Base-by-base conservation (phyloP, 495 filamentous ascomycete species). In the Penicillium pancosmium region DNA sequence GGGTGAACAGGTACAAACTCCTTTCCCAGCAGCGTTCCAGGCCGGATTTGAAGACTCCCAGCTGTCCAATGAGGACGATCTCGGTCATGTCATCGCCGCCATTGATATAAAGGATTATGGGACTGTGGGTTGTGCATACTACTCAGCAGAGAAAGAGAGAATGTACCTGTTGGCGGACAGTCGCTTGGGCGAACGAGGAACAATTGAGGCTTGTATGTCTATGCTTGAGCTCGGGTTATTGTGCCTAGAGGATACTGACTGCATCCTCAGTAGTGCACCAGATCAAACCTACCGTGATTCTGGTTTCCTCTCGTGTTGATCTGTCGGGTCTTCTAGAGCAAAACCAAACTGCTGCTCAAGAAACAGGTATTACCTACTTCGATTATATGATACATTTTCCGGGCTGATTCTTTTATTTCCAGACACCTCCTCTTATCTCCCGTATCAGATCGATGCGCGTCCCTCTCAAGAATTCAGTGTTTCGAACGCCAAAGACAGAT, bases 121-220 rank as follows among this genome's bases (percentile, higher is more conserved):
- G 0, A 89, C 83, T 0, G 79, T 98, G 13, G 94, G 94, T 5
- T 98, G 93, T 68, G 87, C 90, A 23, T 96, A 94, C 71, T 98
- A 93, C 71, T 78, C 88, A 19, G 87, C 86, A 4, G 73, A 82
- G 43, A 86, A 96, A 34, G 87, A 91, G 68, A 87, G 78, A 49
- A 72, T 98, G 12, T 89, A 88, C 34, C 73, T 97, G 50, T 84
- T 96, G 65, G 87, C 93, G 62, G 94, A 98, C 67, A 81, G 89
- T n/a, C 82, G 82, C 36, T 79, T 87, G 47, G 88, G 88, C 3
- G 84, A 83, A 8, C 69, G 87, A 15, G 91, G 93, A 38, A 78
- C 86, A 21, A 78, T 96, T 25, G 86, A 95, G 66, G 84, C 74
- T 52, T 70, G 88, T 89, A 62, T 57, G 80, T 73, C 69, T 9